These are phyloP conservation scores for Lactarius sanguifluus DNA, from an alignment of 768 basidiomycete genomes.

Conservation along the genomic window DNA sequence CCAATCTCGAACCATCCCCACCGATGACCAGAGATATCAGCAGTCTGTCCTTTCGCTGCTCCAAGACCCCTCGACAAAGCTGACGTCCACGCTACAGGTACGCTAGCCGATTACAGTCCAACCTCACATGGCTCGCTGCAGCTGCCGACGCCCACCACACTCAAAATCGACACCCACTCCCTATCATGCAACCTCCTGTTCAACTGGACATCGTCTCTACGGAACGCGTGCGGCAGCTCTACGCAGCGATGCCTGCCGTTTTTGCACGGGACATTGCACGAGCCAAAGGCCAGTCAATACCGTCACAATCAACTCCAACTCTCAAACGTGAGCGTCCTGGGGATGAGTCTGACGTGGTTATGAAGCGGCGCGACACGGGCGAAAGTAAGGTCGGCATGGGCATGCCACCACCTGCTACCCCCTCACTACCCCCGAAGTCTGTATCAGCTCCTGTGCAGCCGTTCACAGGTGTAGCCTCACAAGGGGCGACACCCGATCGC, in stretches of 20 bases:
- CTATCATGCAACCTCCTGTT: slow-evolving; percentile 56
- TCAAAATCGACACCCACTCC: slow-evolving; percentile 41
- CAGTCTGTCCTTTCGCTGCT: slow-evolving; percentile 47
- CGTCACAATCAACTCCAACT: slow-evolving; percentile 32
- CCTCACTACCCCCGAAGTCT: slow-evolving; percentile 16
- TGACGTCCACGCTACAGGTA: slow-evolving; percentile 45
- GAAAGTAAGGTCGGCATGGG: slow-evolving; percentile 49
- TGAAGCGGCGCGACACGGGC: slow-evolving; percentile 71
- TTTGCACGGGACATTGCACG: slow-evolving; percentile 53
- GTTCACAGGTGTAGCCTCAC: slow-evolving; percentile 8
- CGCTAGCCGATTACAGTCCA: slow-evolving; percentile 60
- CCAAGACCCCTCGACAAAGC: slow-evolving; percentile 26
- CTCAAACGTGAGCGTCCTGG: slow-evolving; percentile 60
- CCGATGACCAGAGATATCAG: slow-evolving; percentile 51
- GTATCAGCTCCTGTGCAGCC: slow-evolving; percentile 11
- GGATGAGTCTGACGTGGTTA: slow-evolving; percentile 51
- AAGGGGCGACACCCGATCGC: slow-evolving; percentile 18
- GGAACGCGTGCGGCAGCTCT: slow-evolving; percentile 63
- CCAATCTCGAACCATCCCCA: slow-evolving; percentile 50
- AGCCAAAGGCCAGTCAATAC: slow-evolving; percentile 33
- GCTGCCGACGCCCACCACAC: slow-evolving; percentile 52
- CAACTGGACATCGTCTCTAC: slow-evolving; percentile 51
- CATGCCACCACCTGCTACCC: slow-evolving; percentile 32
- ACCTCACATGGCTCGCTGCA: slow-evolving; percentile 68
- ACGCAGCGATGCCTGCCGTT: slow-evolving; percentile 55